phyloP scores from a whole-genome alignment of 139 green algal genomes.

The Astrephomene gubernaculifera region DNA sequence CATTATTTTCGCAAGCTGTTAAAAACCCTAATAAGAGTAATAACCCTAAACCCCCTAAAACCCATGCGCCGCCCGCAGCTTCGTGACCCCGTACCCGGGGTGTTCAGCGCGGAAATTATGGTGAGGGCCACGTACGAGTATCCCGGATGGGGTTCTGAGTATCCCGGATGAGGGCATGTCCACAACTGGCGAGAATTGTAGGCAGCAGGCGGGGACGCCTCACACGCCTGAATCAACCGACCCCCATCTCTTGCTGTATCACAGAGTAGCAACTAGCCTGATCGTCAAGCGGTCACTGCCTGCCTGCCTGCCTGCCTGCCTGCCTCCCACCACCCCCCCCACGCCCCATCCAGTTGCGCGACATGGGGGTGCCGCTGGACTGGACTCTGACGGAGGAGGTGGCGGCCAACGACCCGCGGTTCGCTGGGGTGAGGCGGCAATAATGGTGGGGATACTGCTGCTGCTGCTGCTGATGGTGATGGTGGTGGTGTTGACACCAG shows the following conservation, averaged over 20 bases:
- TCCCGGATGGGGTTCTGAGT: background rate
- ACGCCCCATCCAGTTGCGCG: slow-evolving; percentile 58
- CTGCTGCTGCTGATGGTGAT: too few species aligned
- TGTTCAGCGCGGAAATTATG: slow-evolving; percentile 84
- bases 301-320: background rate
- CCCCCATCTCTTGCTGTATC: background rate
- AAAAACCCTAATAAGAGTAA: too few species aligned
- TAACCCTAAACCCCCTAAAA: background rate
- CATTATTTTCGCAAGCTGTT: too few species aligned
- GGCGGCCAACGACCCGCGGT: slow-evolving; percentile 52
- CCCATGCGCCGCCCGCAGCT: slow-evolving; percentile 37
- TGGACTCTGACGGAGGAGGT: slow-evolving; percentile 66
- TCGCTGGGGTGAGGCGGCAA: slow-evolving; percentile 42
- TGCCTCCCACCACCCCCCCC: background rate
- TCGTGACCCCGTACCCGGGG: slow-evolving; percentile 67
- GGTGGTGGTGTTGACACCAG: background rate
- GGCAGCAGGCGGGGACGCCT: background rate
- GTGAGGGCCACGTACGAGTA: slow-evolving; percentile 30
- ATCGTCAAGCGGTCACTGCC: too few species aligned
- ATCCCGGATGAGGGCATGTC: background rate
- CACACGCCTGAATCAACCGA: background rate
- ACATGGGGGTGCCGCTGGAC: slow-evolving; percentile 75
- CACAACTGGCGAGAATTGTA: background rate
- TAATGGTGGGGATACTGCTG: too few species aligned
- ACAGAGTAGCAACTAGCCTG: too few species aligned